Conservation (phyloP, 139 green algal species). For the Diplosphaera chodatii region DNA sequence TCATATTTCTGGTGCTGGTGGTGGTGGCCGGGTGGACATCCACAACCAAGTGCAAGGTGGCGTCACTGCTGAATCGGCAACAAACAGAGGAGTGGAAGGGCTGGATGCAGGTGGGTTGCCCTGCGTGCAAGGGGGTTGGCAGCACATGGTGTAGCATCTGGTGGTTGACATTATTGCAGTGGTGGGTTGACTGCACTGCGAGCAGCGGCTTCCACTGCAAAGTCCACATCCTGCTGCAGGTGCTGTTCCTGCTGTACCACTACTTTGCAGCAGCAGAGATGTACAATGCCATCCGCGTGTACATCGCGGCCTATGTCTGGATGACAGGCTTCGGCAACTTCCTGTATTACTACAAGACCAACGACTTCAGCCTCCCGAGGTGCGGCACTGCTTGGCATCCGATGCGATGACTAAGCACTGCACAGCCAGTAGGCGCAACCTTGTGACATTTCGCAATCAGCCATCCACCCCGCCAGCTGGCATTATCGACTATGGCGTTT, state of each 20-base stretch:
- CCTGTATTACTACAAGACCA: slow-evolving; percentile 86
- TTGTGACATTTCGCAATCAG: too few relatives aligned
- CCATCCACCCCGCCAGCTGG: too few relatives aligned
- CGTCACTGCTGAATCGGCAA: slow-evolving; percentile 77
- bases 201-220: too few relatives aligned
- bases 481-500: too few relatives aligned
- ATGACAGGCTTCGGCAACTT: slow-evolving; percentile 98
- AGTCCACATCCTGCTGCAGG: too few relatives aligned
- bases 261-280: slow-evolving; percentile 89
- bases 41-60: slow-evolving; percentile 35
- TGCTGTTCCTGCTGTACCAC: slow-evolving; percentile 95
- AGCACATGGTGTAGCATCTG: too few relatives aligned
- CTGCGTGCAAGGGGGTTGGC: too few relatives aligned
- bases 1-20: slow-evolving; percentile 78
- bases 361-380: slow-evolving; percentile 57
- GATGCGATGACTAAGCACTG: too few relatives aligned
- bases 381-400: neutral
- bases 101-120: slow-evolving; percentile 83
- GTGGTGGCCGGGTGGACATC: slow-evolving; percentile 37
- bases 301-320: slow-evolving; percentile 96
- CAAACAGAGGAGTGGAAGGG: slow-evolving; percentile 98
- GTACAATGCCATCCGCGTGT: slow-evolving; percentile 97
- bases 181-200: too few relatives aligned
- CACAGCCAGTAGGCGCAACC: too few relatives aligned
- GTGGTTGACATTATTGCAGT: too few relatives aligned